phyloP scores from a whole-genome alignment of 345 rosid species.

The Raphanus sativus region DNA sequence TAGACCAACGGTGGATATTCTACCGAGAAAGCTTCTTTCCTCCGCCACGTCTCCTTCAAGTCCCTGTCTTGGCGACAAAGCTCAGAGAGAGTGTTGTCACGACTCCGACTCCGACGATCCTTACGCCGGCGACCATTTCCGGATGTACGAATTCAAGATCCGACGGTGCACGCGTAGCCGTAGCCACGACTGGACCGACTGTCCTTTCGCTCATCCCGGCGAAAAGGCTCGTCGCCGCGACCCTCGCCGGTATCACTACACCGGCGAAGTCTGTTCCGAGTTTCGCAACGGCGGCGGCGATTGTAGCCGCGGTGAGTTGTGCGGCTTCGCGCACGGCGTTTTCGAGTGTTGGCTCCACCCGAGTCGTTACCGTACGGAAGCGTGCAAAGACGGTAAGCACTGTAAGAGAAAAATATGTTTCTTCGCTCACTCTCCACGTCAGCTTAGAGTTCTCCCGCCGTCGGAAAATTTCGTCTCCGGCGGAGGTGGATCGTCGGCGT shows the following conservation, averaged over 20 bases:
- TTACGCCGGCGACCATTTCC: conserved; percentile 75
- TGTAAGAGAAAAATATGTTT: conserved; percentile 73
- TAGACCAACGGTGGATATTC: conserved; percentile 52
- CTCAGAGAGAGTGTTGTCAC: conserved; percentile 5
- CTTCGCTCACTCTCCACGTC: conserved; percentile 68
- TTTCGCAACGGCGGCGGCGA: conserved; percentile 57
- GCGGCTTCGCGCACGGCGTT: conserved; percentile 70
- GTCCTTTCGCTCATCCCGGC: conserved; percentile 85
- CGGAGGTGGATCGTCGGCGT: conserved; percentile 2
- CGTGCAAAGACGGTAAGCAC: conserved; percentile 70
- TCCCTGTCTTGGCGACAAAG: conserved; percentile 28
- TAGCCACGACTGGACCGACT: conserved; percentile 96
- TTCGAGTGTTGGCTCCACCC: conserved; percentile 89
- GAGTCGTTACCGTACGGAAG: conserved; percentile 61
- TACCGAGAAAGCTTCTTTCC: conserved; percentile 59
- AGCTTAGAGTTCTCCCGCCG: conserved; percentile 58
- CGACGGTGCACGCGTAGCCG: conserved; percentile 85
- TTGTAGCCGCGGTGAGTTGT: conserved; percentile 67
- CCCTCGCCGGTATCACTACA: conserved; percentile 61
- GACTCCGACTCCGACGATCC: conserved; percentile 53
- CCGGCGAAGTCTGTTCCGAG: conserved; percentile 72
- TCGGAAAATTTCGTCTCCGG: conserved; percentile 8
- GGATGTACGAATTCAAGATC: conserved; percentile 94
- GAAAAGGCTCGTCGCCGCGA: conserved; percentile 94
- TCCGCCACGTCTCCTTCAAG: conserved; percentile 19